A percentile compares a stretch with the other conserved stretches of the same genome.
These are phyloP conservation scores for Cnidoscolus chayamansa DNA, from an alignment of 441 rosid species.

Conservation along the genomic window DNA sequence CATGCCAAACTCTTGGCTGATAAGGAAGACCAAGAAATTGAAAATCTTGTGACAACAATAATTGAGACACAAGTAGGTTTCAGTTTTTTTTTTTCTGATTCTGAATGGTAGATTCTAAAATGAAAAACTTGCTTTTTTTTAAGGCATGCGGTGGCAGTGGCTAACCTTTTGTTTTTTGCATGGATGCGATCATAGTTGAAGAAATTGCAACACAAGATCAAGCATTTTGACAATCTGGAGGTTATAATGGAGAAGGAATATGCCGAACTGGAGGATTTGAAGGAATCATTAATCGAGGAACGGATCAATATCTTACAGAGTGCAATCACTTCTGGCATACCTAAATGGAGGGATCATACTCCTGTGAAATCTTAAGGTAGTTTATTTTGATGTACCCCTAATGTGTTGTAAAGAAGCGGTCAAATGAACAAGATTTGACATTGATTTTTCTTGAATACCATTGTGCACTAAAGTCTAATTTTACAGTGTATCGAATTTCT, in stretches of 20 bases:
- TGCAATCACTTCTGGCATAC: constrained; percentile 46
- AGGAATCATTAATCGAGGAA: constrained; percentile 51
- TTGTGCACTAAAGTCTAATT: not conserved
- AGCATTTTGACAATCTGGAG: constrained; percentile 63
- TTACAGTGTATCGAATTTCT: not conserved
- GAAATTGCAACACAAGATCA: constrained; percentile 63
- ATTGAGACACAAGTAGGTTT: constrained; percentile 64
- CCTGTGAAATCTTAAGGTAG: constrained; percentile 29
- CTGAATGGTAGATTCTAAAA: constrained; percentile 6
- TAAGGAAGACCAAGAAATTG: constrained; percentile 77
- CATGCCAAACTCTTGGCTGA: constrained; percentile 73
- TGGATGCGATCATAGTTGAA: constrained; percentile 42
- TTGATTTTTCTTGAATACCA: not conserved
- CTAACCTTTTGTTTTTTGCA: not conserved
- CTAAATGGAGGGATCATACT: constrained; percentile 57
- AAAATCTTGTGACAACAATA: constrained; percentile 51
- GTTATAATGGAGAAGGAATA: constrained; percentile 73
- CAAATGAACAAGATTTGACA: not conserved
- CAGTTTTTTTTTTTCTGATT: constrained; percentile 6
- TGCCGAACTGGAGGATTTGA: constrained; percentile 47
- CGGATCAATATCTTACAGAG: constrained; percentile 48
- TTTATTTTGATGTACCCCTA: constrained; percentile 13
- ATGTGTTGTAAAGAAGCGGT: constrained; percentile 2
- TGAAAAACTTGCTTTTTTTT: constrained; percentile 7
- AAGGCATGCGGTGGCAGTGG: too few relatives aligned